These are phyloP conservation scores for Amyloporia xantha DNA, from an alignment of 768 basidiomycete species.

Conservation along the genomic window DNA sequence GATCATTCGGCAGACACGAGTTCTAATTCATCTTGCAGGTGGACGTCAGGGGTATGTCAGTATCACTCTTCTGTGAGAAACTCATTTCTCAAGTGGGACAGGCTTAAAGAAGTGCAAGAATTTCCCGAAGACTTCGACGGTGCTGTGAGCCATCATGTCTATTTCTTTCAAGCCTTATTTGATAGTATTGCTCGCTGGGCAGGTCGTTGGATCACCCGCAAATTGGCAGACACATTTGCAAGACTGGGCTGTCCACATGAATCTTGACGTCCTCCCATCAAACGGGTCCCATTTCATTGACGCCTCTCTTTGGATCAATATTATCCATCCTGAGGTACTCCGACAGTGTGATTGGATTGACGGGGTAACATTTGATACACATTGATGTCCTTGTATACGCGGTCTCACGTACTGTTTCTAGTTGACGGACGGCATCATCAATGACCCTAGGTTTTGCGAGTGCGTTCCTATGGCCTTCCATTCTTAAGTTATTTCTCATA, in stretches of 20 bases:
- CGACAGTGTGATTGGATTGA: constrained; percentile 27
- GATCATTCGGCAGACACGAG: too few relatives aligned
- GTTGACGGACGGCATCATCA: constrained; percentile 25
- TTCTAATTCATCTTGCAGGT: constrained; percentile 4
- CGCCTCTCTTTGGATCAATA: constrained; percentile 17
- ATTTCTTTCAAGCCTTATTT: too few relatives aligned
- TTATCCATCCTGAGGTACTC: constrained; percentile 25
- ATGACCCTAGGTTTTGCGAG: constrained; percentile 19
- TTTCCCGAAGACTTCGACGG: constrained; percentile 30
- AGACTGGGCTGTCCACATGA: constrained; percentile 19
- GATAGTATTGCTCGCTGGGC: too few relatives aligned
- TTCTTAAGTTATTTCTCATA: background rate
- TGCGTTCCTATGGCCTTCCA: background rate
- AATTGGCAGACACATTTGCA: constrained; percentile 20
- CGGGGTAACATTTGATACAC: constrained; percentile 14
- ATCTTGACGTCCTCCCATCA: constrained; percentile 16
- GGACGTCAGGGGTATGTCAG: constrained; percentile 23
- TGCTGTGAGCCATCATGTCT: constrained; percentile 14
- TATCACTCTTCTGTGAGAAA: background rate
- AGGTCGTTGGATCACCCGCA: constrained; percentile 28
- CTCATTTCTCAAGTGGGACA: constrained; percentile 1
- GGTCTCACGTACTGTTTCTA: too few relatives aligned
- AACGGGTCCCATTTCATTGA: constrained; percentile 22
- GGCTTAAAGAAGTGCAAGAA: constrained; percentile 19
- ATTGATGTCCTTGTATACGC: too few relatives aligned